Evolutionary conservation across 1,284 basidiomycete species (phyloP), one percentile per base, ranked within the genome.

Genomic region (Hortiboletus rubellus): DNA sequence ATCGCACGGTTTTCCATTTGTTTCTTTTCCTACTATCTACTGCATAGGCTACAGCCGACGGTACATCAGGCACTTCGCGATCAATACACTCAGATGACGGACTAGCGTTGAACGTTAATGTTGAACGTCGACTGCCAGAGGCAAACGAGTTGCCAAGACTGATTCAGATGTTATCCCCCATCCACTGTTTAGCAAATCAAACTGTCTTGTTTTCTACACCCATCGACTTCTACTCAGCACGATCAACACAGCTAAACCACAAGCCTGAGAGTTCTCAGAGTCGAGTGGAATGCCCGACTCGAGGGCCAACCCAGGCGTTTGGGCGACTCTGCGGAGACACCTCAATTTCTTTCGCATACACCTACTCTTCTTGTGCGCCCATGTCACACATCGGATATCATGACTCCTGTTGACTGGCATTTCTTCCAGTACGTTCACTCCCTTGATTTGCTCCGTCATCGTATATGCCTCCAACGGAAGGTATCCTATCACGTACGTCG

Each of bases 321-420:
- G 74, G 71, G 66, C 63, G 31, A 61, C 61, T 22, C 58, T 81
- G 44, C 65, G 65, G 55, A 69, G 71, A 56, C 77, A 85, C 62
- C 84, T 90, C 68, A 90, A 90, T 70, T 90, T 90, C 67, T 89
- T 82, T 64, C 80, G 88, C 14, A 67, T 86, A 45, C 87, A 89
- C 64, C 69, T 80, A 5, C 69, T 82, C 10, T 78, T 78, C 69
- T 82, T 83, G 82, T 83, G 64, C 65, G 82, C 70, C 14, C 30
- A 2, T 36, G 14, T 14, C 18, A 46, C 22, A 6, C n/a, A 24
- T 49, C 30, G 9, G 37, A 8, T 38, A 6, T 31, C 11, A 24
- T 45, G 36, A 60, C 37, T 68, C 72, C 57, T 55, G 69, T 54
- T 68, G 54, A 67, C 48, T 9, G 2, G 34, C n/a, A 5, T 55